Evolutionary conservation across 2,329 filamentous ascomycete genomes (phyloP).

Genomic region (Cytospora piceicola): DNA sequence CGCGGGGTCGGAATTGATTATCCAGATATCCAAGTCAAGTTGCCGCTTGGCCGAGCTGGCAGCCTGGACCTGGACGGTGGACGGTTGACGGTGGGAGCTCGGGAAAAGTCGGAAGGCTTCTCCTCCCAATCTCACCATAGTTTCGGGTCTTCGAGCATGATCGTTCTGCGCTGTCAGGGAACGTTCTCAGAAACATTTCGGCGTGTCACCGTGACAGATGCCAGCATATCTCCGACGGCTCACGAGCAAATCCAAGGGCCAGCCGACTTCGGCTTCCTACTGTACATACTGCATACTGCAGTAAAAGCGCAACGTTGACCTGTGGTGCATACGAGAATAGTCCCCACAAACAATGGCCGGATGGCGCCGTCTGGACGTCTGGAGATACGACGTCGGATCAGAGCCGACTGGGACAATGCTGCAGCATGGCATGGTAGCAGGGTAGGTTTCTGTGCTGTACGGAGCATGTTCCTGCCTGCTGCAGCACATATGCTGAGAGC

Average conservation of each 20-base stretch:
- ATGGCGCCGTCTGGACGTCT: background rate
- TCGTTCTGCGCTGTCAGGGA: background rate
- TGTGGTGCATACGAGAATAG: constrained; percentile 1
- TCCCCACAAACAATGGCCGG: constrained; percentile 10
- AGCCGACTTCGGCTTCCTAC: background rate
- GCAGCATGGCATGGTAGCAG: too few species aligned
- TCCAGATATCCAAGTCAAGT: constrained; percentile 18
- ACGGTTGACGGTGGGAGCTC: constrained; percentile 1
- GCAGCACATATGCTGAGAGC: background rate
- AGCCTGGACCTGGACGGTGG: too few species aligned
- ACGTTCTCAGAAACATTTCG: background rate
- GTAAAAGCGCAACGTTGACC: constrained; percentile 7
- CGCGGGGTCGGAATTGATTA: constrained; percentile 16
- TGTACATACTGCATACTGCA: too few species aligned
- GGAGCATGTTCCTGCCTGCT: background rate
- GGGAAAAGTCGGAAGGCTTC: constrained; percentile 19
- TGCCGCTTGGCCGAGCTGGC: background rate
- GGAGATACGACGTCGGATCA: background rate
- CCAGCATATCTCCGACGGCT: background rate
- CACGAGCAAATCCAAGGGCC: background rate
- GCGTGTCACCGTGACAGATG: background rate
- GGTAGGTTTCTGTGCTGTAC: too few species aligned
- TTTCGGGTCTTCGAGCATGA: background rate
- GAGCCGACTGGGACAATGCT: background rate
- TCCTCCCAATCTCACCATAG: background rate